A percentile compares a stretch with the other conserved stretches of the same genome.
phyloP scores from a whole-genome alignment of 306 rosid genomes.

The Castanospermum australe region DNA sequence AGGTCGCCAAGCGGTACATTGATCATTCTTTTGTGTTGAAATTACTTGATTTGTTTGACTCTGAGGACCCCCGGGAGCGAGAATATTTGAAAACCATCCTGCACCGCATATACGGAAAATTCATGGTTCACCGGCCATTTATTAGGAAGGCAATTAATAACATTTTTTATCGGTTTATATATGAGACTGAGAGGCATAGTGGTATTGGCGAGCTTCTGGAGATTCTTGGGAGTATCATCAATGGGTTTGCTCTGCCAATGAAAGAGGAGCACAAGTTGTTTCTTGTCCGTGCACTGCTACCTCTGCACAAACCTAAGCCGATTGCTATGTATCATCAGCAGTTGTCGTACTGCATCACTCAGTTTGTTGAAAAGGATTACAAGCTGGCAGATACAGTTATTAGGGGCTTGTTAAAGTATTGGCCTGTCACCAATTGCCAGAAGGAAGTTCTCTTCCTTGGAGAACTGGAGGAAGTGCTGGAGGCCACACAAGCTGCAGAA shows the following conservation, averaged over 20 bases:
- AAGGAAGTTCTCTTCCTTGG: constrained; percentile 97
- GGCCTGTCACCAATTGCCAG: constrained; percentile 92
- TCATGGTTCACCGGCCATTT: constrained; percentile 99
- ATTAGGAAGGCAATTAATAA: constrained; percentile 92
- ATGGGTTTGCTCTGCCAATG: constrained; percentile 98
- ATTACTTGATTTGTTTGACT: constrained; percentile 79
- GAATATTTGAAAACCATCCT: constrained; percentile 95
- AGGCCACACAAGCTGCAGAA: constrained; percentile 86
- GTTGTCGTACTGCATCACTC: constrained; percentile 89
- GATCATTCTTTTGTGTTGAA: constrained; percentile 92
- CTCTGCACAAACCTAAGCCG: constrained; percentile 86
- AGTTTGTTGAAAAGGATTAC: constrained; percentile 96
- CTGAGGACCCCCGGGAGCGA: constrained; percentile 93
- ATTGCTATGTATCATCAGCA: constrained; percentile 77
- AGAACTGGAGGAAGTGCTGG: constrained; percentile 97
- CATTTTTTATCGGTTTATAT: constrained; percentile 86
- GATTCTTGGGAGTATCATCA: constrained; percentile 95
- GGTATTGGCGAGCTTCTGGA: constrained; percentile 95
- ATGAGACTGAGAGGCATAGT: constrained; percentile 83
- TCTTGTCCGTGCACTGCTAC: constrained; percentile 89
- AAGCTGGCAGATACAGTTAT: constrained; percentile 91
- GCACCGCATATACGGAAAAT: constrained; percentile 92
- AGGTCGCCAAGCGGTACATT: constrained; percentile 84
- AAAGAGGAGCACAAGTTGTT: constrained; percentile 98
- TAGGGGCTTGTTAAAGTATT: constrained; percentile 88